phyloP scores from a whole-genome alignment of 176 grass and related monocot genomes.

The Oryza australiensis region DNA sequence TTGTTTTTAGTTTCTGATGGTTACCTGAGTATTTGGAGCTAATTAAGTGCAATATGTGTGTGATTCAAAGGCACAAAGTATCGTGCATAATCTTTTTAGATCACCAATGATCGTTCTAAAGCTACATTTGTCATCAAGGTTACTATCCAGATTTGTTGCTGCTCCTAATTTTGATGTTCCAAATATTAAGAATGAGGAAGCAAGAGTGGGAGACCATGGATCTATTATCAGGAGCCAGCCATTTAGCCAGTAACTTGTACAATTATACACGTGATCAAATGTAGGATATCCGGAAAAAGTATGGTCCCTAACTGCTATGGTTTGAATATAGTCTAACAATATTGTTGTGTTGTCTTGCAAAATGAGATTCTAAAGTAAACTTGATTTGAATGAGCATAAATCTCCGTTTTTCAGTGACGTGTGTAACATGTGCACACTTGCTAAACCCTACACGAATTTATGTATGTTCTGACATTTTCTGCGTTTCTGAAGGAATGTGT shows the following conservation, averaged over 20 bases:
- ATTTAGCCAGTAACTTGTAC: no score
- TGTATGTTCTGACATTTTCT: conserved; percentile 22
- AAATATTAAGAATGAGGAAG: background rate
- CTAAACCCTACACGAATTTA: background rate
- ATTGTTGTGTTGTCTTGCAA: background rate
- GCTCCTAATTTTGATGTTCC: background rate
- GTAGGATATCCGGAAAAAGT: background rate
- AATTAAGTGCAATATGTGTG: background rate
- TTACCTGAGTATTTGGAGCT: background rate
- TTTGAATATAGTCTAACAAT: background rate
- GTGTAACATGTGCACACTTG: background rate
- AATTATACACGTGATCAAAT: no score
- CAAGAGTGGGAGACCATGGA: background rate
- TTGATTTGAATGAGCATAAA: background rate
- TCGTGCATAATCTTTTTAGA: background rate
- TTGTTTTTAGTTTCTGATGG: conserved; percentile 3
- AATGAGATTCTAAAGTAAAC: background rate
- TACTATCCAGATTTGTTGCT: background rate
- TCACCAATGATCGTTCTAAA: background rate
- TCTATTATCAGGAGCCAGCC: background rate
- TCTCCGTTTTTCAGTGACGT: background rate
- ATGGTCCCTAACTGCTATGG: background rate
- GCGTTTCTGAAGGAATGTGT: conserved; percentile 75
- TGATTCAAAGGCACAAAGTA: background rate
- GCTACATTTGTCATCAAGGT: background rate